Evolutionary conservation across 192 early-diverging fungal species (phyloP).

Genomic region (Backusella circina): DNA sequence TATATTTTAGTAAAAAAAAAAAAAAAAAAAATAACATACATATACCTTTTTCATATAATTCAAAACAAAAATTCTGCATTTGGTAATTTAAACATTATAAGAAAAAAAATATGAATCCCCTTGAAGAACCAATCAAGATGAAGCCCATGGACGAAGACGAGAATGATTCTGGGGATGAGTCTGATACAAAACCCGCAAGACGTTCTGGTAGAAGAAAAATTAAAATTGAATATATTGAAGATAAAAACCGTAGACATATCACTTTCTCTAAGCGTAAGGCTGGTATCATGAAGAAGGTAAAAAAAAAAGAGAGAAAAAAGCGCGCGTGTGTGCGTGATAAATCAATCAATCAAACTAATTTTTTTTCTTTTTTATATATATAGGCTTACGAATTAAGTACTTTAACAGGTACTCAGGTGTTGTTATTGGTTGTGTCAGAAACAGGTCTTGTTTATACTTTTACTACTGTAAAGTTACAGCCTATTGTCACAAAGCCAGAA

Average conservation of each 20-base stretch:
- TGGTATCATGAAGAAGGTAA: slow-evolving; percentile 95
- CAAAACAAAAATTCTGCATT: not conserved
- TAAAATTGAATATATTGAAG: slow-evolving; percentile 92
- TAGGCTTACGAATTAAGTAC: slow-evolving; percentile 90
- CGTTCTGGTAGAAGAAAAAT: slow-evolving; percentile 85
- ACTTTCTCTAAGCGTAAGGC: slow-evolving; percentile 93
- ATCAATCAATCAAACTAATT: not conserved
- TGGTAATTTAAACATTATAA: slow-evolving; percentile 2
- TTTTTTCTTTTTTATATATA: not conserved
- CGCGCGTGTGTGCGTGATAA: too few species aligned
- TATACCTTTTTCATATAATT: not conserved
- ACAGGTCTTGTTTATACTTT: slow-evolving; percentile 94
- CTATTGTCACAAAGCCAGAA: slow-evolving; percentile 85
- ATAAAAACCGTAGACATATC: slow-evolving; percentile 87
- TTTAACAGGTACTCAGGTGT: slow-evolving; percentile 92
- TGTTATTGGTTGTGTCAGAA: slow-evolving; percentile 90
- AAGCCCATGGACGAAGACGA: slow-evolving; percentile 16
- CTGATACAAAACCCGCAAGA: slow-evolving; percentile 53
- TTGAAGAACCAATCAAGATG: not conserved
- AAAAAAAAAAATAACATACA: not conserved
- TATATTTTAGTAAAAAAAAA: not conserved
- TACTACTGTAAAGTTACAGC: slow-evolving; percentile 90
- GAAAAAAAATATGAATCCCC: not conserved
- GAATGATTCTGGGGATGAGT: slow-evolving; percentile 62
- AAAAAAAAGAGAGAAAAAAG: not conserved